phyloP scores from a whole-genome alignment of 108 stramenopile genomes.

The Phaeodactylum tricornutum region DNA sequence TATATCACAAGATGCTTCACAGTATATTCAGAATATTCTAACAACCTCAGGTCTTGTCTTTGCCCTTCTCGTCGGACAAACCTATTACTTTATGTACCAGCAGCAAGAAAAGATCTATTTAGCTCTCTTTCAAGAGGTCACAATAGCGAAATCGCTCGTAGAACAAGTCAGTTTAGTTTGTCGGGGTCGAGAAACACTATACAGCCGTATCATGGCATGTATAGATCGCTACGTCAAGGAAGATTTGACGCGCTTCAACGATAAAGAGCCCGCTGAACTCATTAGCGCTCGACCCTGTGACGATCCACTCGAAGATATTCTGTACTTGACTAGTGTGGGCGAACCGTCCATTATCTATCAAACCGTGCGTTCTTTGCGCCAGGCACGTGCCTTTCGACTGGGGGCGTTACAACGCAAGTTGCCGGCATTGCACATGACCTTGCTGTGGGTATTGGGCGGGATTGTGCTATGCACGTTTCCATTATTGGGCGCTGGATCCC shows the following conservation, averaged over 20 bases:
- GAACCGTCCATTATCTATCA: slow-evolving; percentile 80
- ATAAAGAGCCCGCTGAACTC: slow-evolving; percentile 52
- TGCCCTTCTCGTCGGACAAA: slow-evolving; percentile 74
- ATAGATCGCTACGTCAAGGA: slow-evolving; percentile 60
- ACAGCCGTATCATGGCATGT: slow-evolving; percentile 43
- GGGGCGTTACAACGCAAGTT: slow-evolving; percentile 76
- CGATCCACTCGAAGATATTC: slow-evolving; percentile 81
- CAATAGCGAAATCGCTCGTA: slow-evolving; percentile 69
- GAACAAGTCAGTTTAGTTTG: slow-evolving; percentile 84
- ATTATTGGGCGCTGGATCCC: slow-evolving; percentile 73
- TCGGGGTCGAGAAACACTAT: slow-evolving; percentile 60
- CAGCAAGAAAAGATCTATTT: slow-evolving; percentile 61
- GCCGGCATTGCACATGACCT: slow-evolving; percentile 56
- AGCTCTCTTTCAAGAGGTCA: slow-evolving; percentile 79
- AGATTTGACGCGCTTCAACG: slow-evolving; percentile 55
- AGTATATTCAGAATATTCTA: slow-evolving; percentile 85
- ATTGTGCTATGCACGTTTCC: slow-evolving; percentile 75
- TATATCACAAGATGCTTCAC: slow-evolving; percentile 64
- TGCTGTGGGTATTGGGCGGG: slow-evolving; percentile 64
- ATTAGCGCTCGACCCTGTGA: slow-evolving; percentile 65
- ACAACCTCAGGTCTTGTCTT: slow-evolving; percentile 67
- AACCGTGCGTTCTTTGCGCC: slow-evolving; percentile 69
- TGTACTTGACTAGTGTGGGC: slow-evolving; percentile 86
- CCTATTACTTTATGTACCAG: slow-evolving; percentile 37
- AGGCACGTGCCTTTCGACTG: slow-evolving; percentile 68